A percentile compares a stretch with the other conserved stretches of the same genome.
These are phyloP conservation scores for Wickerhamomyces pijperi DNA, from an alignment of 805 yeast species.

Conservation along the genomic window DNA sequence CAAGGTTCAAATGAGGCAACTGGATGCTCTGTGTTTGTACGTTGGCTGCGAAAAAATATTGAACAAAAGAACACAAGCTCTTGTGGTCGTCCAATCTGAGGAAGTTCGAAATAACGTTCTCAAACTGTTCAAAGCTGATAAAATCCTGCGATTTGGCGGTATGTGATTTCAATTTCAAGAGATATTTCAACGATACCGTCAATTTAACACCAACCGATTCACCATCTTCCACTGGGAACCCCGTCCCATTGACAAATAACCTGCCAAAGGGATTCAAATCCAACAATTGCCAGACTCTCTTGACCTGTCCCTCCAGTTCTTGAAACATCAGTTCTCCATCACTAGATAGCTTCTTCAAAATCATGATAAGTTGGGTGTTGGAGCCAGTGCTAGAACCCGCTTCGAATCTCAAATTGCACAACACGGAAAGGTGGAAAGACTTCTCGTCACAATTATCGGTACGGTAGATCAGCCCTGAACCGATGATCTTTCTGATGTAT, in stretches of 20 bases:
- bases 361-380: slow-evolving; percentile 39
- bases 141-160: neutral
- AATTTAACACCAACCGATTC: neutral
- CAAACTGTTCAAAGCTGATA: neutral
- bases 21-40: neutral
- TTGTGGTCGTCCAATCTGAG: neutral
- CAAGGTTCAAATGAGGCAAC: neutral
- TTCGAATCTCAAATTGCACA: slow-evolving; percentile 47
- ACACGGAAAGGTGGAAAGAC: slow-evolving; percentile 40
- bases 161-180: neutral
- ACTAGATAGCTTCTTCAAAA: slow-evolving; percentile 33
- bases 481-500: slow-evolving; percentile 70
- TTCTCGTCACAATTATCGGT: slow-evolving; percentile 38
- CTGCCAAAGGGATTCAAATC: neutral
- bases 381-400: slow-evolving; percentile 20
- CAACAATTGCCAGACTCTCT: neutral
- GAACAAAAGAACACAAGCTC: neutral
- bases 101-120: neutral
- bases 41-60: neutral
- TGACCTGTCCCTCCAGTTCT: neutral
- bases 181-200: neutral
- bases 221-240: too few relatives aligned
- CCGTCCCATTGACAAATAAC: too few relatives aligned
- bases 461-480: slow-evolving; percentile 73
- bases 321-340: slow-evolving; percentile 4